Evolutionary conservation across 2,329 filamentous ascomycete genomes (phyloP).

Genomic region (Helminthosporium solani): DNA sequence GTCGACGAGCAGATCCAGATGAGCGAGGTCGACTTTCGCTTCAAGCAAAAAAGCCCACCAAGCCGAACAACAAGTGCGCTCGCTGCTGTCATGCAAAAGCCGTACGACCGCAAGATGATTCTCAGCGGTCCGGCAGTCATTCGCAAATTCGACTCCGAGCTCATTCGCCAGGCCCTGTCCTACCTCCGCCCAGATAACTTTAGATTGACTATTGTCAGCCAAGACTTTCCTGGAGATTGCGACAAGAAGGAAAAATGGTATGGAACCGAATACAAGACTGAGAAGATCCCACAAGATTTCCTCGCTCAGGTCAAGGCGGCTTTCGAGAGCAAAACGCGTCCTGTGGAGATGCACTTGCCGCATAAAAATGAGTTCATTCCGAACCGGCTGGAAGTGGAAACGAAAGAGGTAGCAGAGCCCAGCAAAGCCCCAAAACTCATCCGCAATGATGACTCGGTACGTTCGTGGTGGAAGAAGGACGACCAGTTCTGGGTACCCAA

Average conservation of each 20-base stretch:
- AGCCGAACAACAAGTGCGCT: slow-evolving; percentile 85
- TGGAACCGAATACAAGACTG: slow-evolving; percentile 85
- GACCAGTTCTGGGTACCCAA: slow-evolving; percentile 98
- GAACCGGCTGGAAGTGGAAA: slow-evolving; percentile 88
- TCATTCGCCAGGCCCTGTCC: slow-evolving; percentile 71
- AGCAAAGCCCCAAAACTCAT: slow-evolving; percentile 75
- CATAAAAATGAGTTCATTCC: slow-evolving; percentile 96
- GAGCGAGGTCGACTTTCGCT: slow-evolving; percentile 91
- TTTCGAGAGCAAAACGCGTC: slow-evolving; percentile 60
- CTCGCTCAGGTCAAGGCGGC: slow-evolving; percentile 69
- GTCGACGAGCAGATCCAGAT: slow-evolving; percentile 89
- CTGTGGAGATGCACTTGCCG: slow-evolving; percentile 76
- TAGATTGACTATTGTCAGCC: slow-evolving; percentile 77
- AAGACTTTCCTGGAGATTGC: slow-evolving; percentile 81
- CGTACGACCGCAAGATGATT: slow-evolving; percentile 80
- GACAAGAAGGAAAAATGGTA: slow-evolving; percentile 95
- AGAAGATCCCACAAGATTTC: slow-evolving; percentile 76
- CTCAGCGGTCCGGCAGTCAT: slow-evolving; percentile 77
- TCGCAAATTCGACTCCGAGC: slow-evolving; percentile 75
- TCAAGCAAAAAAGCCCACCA: slow-evolving; percentile 87
- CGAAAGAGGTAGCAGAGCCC: slow-evolving; percentile 80
- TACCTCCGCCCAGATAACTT: slow-evolving; percentile 87
- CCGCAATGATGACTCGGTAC: slow-evolving; percentile 75
- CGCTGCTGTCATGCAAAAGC: slow-evolving; percentile 88
- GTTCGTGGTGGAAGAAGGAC: slow-evolving; percentile 98